These are phyloP conservation scores for Xylaria flabelliformis DNA, from an alignment of 495 filamentous ascomycete genomes.

Conservation along the genomic window DNA sequence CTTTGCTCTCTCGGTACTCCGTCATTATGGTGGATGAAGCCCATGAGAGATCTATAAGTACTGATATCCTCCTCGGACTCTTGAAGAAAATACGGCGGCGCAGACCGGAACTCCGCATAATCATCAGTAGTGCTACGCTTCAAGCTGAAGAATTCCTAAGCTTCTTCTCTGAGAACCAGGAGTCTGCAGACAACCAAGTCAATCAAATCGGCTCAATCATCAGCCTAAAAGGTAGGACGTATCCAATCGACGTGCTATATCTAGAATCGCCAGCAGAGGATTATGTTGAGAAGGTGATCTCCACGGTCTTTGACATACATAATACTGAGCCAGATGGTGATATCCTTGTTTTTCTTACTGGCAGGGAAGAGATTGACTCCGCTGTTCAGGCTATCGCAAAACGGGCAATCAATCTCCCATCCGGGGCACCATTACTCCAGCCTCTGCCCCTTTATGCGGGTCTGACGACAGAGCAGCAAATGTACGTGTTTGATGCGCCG, in stretches of 20 bases:
- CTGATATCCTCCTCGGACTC: constrained; percentile 91
- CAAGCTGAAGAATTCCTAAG: constrained; percentile 87
- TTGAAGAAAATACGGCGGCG: constrained; percentile 90
- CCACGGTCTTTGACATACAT: constrained; percentile 94
- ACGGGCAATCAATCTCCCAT: constrained; percentile 74
- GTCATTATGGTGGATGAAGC: constrained; percentile 99
- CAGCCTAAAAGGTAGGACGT: constrained; percentile 88
- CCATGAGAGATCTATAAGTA: constrained; percentile 93
- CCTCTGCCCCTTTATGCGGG: constrained; percentile 89
- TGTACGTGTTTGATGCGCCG: constrained; percentile 89
- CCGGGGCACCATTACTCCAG: constrained; percentile 70
- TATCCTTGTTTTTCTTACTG: constrained; percentile 90
- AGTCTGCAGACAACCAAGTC: constrained; percentile 48
- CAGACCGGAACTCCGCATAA: constrained; percentile 82
- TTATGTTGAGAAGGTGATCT: constrained; percentile 85
- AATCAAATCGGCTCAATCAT: constrained; percentile 72
- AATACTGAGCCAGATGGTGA: constrained; percentile 87
- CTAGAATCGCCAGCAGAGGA: constrained; percentile 81
- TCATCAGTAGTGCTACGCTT: constrained; percentile 92
- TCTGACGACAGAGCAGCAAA: constrained; percentile 85
- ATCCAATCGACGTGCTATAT: constrained; percentile 89
- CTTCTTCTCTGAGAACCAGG: constrained; percentile 73
- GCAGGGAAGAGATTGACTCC: constrained; percentile 90
- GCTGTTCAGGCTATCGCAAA: constrained; percentile 80
- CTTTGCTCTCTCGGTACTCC: constrained; percentile 88